Evolutionary conservation across 257 asterid species (phyloP).

Genomic region (Henckelia pumila): DNA sequence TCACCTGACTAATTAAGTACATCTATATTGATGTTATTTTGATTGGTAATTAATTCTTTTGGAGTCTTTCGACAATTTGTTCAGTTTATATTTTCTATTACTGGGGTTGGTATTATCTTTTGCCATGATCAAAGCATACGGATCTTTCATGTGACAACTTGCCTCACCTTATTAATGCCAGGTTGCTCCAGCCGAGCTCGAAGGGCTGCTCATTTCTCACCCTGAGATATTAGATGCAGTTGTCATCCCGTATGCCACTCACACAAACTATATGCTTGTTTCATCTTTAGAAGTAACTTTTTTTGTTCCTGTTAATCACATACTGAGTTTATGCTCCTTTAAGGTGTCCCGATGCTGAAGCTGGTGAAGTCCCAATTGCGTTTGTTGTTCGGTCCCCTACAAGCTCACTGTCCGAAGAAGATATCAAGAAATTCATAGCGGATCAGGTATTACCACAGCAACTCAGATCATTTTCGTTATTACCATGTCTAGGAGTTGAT

Average conservation of each 20-base stretch:
- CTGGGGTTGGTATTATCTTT: background rate
- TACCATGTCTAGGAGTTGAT: background rate
- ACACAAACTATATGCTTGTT: background rate
- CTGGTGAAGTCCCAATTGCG: constrained; percentile 92
- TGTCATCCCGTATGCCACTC: constrained; percentile 75
- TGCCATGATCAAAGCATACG: background rate
- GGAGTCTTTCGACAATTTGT: too few relatives aligned
- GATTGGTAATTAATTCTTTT: too few relatives aligned
- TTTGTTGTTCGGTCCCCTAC: constrained; percentile 79
- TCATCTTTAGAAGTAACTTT: background rate
- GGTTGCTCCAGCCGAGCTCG: constrained; percentile 99
- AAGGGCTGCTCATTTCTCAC: constrained; percentile 89
- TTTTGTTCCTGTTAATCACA: background rate
- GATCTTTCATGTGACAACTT: background rate
- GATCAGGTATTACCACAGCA: constrained; percentile 56
- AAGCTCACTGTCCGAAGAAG: constrained; percentile 87
- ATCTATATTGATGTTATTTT: too few relatives aligned
- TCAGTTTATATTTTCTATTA: too few relatives aligned
- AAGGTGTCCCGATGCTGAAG: constrained; percentile 95
- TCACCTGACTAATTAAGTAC: too few relatives aligned
- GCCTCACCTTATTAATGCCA: constrained; percentile 25
- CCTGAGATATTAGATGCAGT: constrained; percentile 91
- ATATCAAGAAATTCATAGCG: constrained; percentile 72
- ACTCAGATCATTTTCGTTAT: background rate
- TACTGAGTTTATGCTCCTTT: constrained; percentile 2